Base-by-base conservation (phyloP, 2,329 filamentous ascomycete genomes). In the Fusarium equiseti region DNA sequence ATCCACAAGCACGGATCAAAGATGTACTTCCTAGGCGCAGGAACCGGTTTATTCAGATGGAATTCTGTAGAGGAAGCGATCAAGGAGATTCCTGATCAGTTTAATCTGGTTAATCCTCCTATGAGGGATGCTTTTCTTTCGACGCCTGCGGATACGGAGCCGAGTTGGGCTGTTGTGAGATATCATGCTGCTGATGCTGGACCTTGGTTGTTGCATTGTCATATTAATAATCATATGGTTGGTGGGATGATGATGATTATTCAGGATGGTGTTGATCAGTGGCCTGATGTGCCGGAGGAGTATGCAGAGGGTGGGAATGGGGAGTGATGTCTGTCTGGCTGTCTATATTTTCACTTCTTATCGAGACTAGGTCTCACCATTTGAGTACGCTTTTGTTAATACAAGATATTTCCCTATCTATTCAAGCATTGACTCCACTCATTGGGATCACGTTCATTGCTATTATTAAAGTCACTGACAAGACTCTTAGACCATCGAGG, bases 1-100 rank as follows among this genome's bases (percentile, higher is more conserved):
- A 86, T 91, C 53, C 89, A 91, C 82, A 90, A 90, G 80, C 89
- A 91, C 77, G 85, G 85, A 49, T 88, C 85, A 72, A 89, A 88
- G 75, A 88, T 86, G 79, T 90, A 83, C 71, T 78, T 85, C 22
- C 82, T 91, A 35, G 89, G 89, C 2, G 62, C 78, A 0, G 89
- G 88, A 3, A 71, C 70, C 0, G 87, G 87, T 0, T 58, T 68
- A 2, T 91, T 87, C 74, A 83, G 79, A 15, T 91, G 85, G 82
- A 76, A 75, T 4, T 83, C 82, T 1, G 85, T 90, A 1, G 85
- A 82, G 0, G 86, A 89, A 58, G 89, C 89, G 0, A 78, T 81
- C 3, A 72, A 77, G 13, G 80, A 81, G 16, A 77, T 80, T 0
- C 87, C 87, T 0, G 77, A 81, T 22, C 80, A 75, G 20, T 90